phyloP scores from a whole-genome alignment of 805 yeast genomes.

The Teunomyces stri region DNA sequence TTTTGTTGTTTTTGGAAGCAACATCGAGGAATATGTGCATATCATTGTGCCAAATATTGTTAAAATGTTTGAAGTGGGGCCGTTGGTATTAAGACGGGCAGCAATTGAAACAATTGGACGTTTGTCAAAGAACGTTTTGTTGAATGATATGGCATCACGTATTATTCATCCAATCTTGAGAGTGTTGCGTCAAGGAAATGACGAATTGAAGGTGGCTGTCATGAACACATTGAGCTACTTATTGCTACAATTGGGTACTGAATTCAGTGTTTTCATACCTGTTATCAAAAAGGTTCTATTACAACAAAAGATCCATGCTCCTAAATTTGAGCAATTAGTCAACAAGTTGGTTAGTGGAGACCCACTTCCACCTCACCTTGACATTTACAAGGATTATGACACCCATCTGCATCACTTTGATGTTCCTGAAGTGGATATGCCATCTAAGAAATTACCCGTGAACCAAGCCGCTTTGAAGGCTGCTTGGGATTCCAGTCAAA shows the following conservation, averaged over 20 bases:
- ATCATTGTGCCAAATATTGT: conserved; percentile 85
- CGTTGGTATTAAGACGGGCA: conserved; percentile 59
- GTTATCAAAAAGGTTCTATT: conserved; percentile 67
- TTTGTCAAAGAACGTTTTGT: conserved; percentile 64
- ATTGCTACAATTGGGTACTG: conserved; percentile 77
- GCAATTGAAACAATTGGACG: conserved; percentile 85
- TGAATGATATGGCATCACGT: conserved; percentile 86
- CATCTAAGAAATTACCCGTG: conserved; percentile 71
- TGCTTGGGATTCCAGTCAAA: conserved; percentile 90
- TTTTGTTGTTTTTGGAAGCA: conserved; percentile 81
- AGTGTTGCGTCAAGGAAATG: conserved; percentile 51
- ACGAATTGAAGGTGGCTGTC: conserved; percentile 61
- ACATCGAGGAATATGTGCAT: conserved; percentile 85
- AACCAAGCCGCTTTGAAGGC: conserved; percentile 63
- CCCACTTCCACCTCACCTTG: conserved; percentile 75
- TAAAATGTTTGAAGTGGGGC: conserved; percentile 69
- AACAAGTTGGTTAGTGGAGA: conserved; percentile 77
- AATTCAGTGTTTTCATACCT: conserved; percentile 83
- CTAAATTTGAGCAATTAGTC: conserved; percentile 78
- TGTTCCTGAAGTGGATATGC: conserved; percentile 60
- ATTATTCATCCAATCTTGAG: conserved; percentile 84
- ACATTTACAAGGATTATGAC: conserved; percentile 62
- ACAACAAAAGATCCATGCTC: conserved; percentile 62
- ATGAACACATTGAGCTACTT: conserved; percentile 79
- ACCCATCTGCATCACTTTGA: conserved; percentile 41